Evolutionary conservation across 1,139 yeast genomes (phyloP), one percentile per base, ranked within the genome.

Genomic region (Blastobotrys buckinghamii): DNA sequence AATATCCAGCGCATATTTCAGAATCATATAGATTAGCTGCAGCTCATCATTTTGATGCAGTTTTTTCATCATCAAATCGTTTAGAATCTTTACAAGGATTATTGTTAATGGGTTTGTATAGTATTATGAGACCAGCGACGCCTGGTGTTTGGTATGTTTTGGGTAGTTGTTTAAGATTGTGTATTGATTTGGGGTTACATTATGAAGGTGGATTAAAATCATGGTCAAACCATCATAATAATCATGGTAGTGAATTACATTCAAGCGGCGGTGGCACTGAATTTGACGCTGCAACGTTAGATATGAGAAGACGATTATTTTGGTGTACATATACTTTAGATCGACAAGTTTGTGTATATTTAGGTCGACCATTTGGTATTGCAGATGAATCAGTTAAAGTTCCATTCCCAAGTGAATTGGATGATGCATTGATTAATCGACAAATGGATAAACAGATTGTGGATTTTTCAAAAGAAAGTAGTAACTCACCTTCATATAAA

Each of bases 141-240:
- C 96, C 96, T 0, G 94, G 96, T 1, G 87, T 87, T n/a, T 89
- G 97, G 97, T 87, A 87, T 60, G 79, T 86, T 1, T 70, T 87
- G 53, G 96, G 96, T 0, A 78, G 87, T 6, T 92, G 92, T 0
- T 66, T 87, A 45, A 73, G 96, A 50, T 66, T 87, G 47, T 82
- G 94, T 57, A 86, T 88, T 24, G 96, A 88, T 64, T 66, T 89
- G 53, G 96, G 95, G 1, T 70, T 89, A 6, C 96, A 88, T 63
- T 79, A 81, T 34, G 95, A 69, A 45, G 63, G 53, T 19, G 65
- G 65, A n/a, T 53, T 59, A 37, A 58, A 59, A 42, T 52, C 65
- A 6, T 59, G 65, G 64, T 46, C 55, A 13, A 53, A 52, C 29
- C 50, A 39, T 39, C 52, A 42, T 45, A 48, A 39, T 42, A 48